Percentiles rank a stretch among this genome's conserved stretches.
These are phyloP conservation scores for Lentinula lateritia DNA, from an alignment of 768 basidiomycete species.

Conservation along the genomic window DNA sequence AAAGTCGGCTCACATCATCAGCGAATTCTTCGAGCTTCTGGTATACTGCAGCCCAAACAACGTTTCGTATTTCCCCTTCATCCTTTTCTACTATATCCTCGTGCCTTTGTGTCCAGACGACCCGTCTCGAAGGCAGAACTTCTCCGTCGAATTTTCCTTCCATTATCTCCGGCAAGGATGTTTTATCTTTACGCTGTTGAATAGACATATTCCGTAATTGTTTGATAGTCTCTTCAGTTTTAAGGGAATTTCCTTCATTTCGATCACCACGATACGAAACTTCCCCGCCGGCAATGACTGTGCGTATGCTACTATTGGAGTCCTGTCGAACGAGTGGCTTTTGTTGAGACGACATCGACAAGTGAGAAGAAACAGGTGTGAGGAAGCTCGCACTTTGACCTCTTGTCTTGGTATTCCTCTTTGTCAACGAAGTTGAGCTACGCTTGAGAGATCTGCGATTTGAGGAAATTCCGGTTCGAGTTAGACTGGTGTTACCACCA, in stretches of 20 bases:
- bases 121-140: conserved; percentile 2
- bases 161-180: conserved; percentile 22
- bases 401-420: conserved; percentile 30
- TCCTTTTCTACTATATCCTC: conserved; percentile 40
- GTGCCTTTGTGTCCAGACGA: conserved; percentile 27
- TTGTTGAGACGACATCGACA: conserved; percentile 19
- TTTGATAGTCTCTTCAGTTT: conserved; percentile 22
- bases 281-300: conserved; percentile 55
- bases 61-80: conserved; percentile 45
- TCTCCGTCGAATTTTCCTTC: conserved; percentile 17
- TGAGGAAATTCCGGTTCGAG: conserved; percentile 11
- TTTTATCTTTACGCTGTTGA: conserved; percentile 23
- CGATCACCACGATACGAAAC: conserved; percentile 27
- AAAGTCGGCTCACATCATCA: conserved; percentile 40
- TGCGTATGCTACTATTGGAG: conserved; percentile 66
- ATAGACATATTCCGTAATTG: conserved; percentile 15
- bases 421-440: conserved; percentile 19
- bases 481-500: neutral
- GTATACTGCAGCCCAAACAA: conserved; percentile 52
- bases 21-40: conserved; percentile 56
- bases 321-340: conserved; percentile 34
- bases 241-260: conserved; percentile 15
- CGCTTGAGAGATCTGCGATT: conserved; percentile 27
- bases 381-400: conserved; percentile 60
- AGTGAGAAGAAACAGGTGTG: conserved; percentile 22